phyloP scores from a whole-genome alignment of 1,139 yeast species.

The Kodamaea plutei region DNA sequence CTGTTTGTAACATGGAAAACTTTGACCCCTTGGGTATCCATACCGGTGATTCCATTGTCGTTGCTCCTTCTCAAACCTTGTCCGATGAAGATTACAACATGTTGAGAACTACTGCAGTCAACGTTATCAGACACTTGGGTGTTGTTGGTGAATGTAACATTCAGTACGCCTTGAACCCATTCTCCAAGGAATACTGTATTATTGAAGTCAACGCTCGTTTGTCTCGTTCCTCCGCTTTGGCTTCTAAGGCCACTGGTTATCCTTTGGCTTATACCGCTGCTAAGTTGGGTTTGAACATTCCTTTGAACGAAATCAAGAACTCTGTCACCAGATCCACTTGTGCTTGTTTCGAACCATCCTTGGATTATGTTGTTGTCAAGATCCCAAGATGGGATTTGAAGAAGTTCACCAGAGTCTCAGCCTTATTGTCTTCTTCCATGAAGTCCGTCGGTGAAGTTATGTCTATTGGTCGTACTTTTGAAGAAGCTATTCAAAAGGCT shows the following conservation, averaged over 20 bases:
- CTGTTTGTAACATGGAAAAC: constrained; percentile 99
- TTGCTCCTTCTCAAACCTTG: constrained; percentile 96
- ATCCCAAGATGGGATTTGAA: constrained; percentile 99
- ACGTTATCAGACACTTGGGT: constrained; percentile 95
- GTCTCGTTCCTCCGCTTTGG: constrained; percentile 96
- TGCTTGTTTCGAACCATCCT: constrained; percentile 96
- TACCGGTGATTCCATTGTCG: constrained; percentile 98
- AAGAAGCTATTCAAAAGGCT: constrained; percentile 97
- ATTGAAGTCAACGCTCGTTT: constrained; percentile 98
- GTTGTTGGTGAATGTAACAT: constrained; percentile 99
- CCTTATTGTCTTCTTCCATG: constrained; percentile 89
- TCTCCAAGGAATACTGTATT: constrained; percentile 90
- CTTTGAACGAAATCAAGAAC: constrained; percentile 88
- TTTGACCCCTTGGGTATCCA: constrained; percentile 98
- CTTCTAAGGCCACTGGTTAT: constrained; percentile 98
- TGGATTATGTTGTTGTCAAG: constrained; percentile 96
- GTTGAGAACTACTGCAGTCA: constrained; percentile 97
- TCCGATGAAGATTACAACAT: constrained; percentile 97
- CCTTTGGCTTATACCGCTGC: constrained; percentile 99
- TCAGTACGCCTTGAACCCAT: constrained; percentile 94
- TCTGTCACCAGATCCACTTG: constrained; percentile 93
- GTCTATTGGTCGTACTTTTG: constrained; percentile 97
- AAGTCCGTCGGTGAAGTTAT: constrained; percentile 99
- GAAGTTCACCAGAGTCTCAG: constrained; percentile 90
- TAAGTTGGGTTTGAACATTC: constrained; percentile 88